Evolutionary conservation across 2,329 filamentous ascomycete species (phyloP), one percentile per base, ranked within the genome.

Genomic region (Torrubiellomyces zombiae): DNA sequence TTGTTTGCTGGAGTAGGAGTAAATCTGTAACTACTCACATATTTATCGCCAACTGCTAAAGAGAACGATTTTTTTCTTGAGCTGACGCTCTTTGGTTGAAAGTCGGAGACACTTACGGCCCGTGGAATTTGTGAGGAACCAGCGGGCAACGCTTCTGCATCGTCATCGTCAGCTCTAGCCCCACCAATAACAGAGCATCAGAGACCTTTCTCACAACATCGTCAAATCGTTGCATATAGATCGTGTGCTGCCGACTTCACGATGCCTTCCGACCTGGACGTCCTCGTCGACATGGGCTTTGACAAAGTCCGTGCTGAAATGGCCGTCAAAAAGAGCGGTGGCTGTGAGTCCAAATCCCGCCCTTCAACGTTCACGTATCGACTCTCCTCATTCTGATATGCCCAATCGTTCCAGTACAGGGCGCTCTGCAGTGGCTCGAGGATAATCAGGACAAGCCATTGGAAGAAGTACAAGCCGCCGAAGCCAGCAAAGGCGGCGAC

Each of bases 391-490:
- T 15, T 27, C 23, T 26, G 24, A 30, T 29, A 29, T 21, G 25
- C 24, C 35, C 25, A 24, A 16, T 16, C 19, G n/a, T 16, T 28
- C 28, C 33, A 86, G 80, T 94, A 23, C 76, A 89, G 47, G 77
- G 75, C 37, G 89, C 89, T 26, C 67, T 98, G 29, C 80, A 93
- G 55, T 98, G 89, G 89, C 67, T 98, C 2, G 85, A 92, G 47
- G 69, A 78, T 39, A 92, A 91, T 46, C 75, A 91, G 47, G 82
- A 93, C 49, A 92, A 79, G 39, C 63, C 79, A 2, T 47, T 93
- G 20, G 83, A 94, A 18, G 75, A 92, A 29, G 74, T 95, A 32
- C 66, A 79, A 34, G 56, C 56, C 4, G 48, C 50, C 5, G 38
- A 43, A 15, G 43, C 44, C 7, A 40, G 38, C 9, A 45, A 50